phyloP scores from a whole-genome alignment of 2,329 filamentous ascomycete genomes.

The Ophiosphaerella herpotricha region DNA sequence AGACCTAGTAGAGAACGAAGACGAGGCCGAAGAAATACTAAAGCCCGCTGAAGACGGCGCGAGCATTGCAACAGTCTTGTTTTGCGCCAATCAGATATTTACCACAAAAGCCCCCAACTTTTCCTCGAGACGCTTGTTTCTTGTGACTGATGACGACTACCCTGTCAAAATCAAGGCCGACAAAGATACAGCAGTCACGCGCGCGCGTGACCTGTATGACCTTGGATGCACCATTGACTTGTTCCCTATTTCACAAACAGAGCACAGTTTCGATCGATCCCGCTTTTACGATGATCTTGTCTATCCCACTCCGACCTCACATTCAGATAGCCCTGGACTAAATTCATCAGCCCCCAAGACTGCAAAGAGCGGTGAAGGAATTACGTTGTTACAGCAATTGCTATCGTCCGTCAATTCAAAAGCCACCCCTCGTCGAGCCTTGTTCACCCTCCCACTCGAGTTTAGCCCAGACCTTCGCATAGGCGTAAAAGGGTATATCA shows the following conservation, averaged over 20 bases:
- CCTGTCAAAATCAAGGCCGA: slow-evolving; percentile 73
- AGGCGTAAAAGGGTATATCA: slow-evolving; percentile 89
- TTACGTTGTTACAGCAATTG: slow-evolving; percentile 77
- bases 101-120: slow-evolving; percentile 95
- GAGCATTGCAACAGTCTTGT: slow-evolving; percentile 86
- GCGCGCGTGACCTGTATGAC: slow-evolving; percentile 94
- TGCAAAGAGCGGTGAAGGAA: slow-evolving; percentile 72
- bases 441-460: slow-evolving; percentile 88
- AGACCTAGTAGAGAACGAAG: slow-evolving; percentile 75
- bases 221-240: slow-evolving; percentile 89
- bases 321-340: slow-evolving; percentile 68
- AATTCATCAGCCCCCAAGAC: slow-evolving; percentile 61
- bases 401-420: slow-evolving; percentile 90
- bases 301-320: slow-evolving; percentile 70
- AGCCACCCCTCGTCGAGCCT: slow-evolving; percentile 79
- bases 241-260: slow-evolving; percentile 79
- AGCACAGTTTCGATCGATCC: slow-evolving; percentile 74
- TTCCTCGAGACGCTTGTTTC: slow-evolving; percentile 87
- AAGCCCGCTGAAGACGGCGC: slow-evolving; percentile 70
- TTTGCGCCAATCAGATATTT: slow-evolving; percentile 95
- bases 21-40: slow-evolving; percentile 71
- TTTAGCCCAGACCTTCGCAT: slow-evolving; percentile 83
- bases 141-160: slow-evolving; percentile 92
- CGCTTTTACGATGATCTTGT: slow-evolving; percentile 98
- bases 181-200: slow-evolving; percentile 76